Percentiles rank a stretch among this genome's conserved stretches.
phyloP scores from a whole-genome alignment of 371 early-diverging fungal genomes.

The Mortierella sp. region DNA sequence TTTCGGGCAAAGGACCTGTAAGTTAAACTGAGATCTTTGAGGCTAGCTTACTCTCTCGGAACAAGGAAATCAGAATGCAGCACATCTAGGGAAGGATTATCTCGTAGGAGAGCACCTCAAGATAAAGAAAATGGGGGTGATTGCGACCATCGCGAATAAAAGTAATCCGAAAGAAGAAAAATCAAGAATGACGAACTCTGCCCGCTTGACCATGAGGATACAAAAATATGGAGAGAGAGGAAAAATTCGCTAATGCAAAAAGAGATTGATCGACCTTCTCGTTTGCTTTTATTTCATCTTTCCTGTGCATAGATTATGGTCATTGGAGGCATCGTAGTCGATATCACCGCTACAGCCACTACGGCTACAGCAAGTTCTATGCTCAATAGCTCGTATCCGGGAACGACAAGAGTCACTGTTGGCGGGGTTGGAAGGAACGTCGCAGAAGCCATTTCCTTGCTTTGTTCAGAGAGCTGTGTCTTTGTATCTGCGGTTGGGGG shows the following conservation, averaged over 20 bases:
- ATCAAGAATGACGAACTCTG: not conserved
- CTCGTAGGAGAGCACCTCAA: not conserved
- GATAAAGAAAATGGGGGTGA: not conserved
- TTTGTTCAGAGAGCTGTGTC: constrained; percentile 65
- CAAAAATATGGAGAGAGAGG: not conserved
- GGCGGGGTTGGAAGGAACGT: constrained; percentile 96
- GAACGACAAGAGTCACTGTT: constrained; percentile 68
- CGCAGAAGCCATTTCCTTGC: constrained; percentile 80
- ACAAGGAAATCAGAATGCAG: not conserved
- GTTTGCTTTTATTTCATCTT: not conserved
- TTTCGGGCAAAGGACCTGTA: constrained; percentile 29
- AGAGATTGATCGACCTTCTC: not conserved
- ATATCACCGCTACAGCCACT: constrained; percentile 70
- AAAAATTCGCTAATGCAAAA: too few relatives aligned
- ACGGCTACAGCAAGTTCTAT: constrained; percentile 15
- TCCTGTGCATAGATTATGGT: constrained; percentile 66
- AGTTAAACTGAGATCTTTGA: constrained; percentile 3
- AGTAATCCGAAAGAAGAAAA: not conserved
- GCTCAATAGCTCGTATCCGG: constrained; percentile 79
- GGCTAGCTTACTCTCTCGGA: too few relatives aligned
- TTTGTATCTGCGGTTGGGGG: constrained; percentile 78
- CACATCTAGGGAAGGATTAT: not conserved
- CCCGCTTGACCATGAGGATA: not conserved
- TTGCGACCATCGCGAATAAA: constrained; percentile 9
- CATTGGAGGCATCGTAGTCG: constrained; percentile 87